Evolutionary conservation across 805 yeast species (phyloP).

Genomic region (Tetrapisispora nanseiensis): DNA sequence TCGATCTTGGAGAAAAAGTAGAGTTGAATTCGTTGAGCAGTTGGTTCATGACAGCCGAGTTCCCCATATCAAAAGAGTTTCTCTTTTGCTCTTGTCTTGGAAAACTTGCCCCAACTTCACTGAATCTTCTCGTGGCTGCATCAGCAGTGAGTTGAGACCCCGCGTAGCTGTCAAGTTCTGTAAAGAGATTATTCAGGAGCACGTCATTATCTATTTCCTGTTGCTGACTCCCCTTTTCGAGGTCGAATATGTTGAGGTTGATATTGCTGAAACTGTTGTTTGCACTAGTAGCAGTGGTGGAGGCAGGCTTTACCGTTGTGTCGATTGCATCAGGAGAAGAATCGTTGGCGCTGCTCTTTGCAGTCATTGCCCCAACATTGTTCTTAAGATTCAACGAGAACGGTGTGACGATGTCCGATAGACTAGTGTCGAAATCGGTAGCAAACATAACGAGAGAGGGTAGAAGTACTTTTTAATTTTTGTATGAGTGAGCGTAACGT

Average conservation of each 20-base stretch:
- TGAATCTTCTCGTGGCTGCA: not conserved
- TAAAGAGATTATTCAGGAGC: not conserved
- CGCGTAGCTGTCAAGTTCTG: not conserved
- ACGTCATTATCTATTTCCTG: not conserved
- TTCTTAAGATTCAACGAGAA: constrained; percentile 4
- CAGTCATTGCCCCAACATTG: not conserved
- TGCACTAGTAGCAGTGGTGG: not conserved
- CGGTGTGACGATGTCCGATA: constrained; percentile 1
- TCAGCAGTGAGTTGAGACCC: not conserved
- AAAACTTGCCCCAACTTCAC: not conserved
- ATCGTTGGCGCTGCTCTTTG: constrained; percentile 4
- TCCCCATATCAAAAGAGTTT: not conserved
- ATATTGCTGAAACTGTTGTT: not conserved
- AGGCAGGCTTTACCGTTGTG: not conserved
- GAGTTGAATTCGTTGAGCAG: not conserved
- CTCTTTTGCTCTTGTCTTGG: not conserved
- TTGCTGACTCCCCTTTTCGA: constrained; percentile 1
- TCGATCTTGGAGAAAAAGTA: not conserved
- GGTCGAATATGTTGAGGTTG: not conserved
- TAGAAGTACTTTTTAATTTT: not conserved
- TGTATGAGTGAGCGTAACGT: not conserved
- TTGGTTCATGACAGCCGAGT: not conserved
- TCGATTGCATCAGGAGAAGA: constrained; percentile 2
- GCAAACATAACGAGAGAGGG: constrained; percentile 1
- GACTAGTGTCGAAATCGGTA: not conserved